These are phyloP conservation scores for Wickerhamiella shivajii DNA, from an alignment of 805 yeast genomes.

Conservation along the genomic window DNA sequence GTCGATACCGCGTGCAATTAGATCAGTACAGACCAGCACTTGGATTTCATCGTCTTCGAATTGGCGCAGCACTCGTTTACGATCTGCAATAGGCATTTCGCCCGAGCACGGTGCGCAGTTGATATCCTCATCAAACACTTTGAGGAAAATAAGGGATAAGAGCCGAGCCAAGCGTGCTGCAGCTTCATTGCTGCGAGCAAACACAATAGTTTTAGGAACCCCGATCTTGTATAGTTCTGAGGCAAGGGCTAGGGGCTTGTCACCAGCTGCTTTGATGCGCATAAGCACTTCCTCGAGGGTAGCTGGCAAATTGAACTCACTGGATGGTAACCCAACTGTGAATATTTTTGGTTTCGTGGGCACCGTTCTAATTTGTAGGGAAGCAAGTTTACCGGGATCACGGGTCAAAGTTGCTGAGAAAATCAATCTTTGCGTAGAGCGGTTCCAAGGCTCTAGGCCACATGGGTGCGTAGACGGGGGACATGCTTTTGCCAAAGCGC, in stretches of 20 bases:
- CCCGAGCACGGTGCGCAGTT: slow-evolving; percentile 25
- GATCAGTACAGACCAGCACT: slow-evolving; percentile 61
- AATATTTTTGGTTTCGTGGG: slow-evolving; percentile 47
- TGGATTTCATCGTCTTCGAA: slow-evolving; percentile 42
- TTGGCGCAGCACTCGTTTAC: slow-evolving; percentile 41
- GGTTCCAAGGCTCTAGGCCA: slow-evolving; percentile 15
- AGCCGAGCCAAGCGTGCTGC: slow-evolving; percentile 66
- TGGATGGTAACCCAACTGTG: slow-evolving; percentile 46
- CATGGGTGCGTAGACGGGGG: slow-evolving; percentile 10
- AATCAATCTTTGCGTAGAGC: slow-evolving; percentile 49
- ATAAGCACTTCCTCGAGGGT: slow-evolving; percentile 26
- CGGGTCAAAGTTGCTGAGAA: slow-evolving; percentile 91
- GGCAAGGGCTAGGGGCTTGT: slow-evolving; percentile 63
- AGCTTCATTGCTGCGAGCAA: slow-evolving; percentile 71
- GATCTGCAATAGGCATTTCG: slow-evolving; percentile 28
- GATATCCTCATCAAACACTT: slow-evolving; percentile 14
- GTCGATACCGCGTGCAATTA: slow-evolving; percentile 93
- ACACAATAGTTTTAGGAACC: slow-evolving; percentile 35
- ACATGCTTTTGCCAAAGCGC: slow-evolving; percentile 24
- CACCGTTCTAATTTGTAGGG: slow-evolving; percentile 37
- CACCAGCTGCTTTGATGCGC: slow-evolving; percentile 19
- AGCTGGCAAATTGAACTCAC: slow-evolving; percentile 27
- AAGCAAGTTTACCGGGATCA: slow-evolving; percentile 73
- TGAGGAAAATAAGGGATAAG: slow-evolving; percentile 30
- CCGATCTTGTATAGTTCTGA: slow-evolving; percentile 31